Evolutionary conservation across 176 grass and related monocot genomes (phyloP), one percentile per base, ranked within the genome.

Genomic region (Avena atlantica): DNA sequence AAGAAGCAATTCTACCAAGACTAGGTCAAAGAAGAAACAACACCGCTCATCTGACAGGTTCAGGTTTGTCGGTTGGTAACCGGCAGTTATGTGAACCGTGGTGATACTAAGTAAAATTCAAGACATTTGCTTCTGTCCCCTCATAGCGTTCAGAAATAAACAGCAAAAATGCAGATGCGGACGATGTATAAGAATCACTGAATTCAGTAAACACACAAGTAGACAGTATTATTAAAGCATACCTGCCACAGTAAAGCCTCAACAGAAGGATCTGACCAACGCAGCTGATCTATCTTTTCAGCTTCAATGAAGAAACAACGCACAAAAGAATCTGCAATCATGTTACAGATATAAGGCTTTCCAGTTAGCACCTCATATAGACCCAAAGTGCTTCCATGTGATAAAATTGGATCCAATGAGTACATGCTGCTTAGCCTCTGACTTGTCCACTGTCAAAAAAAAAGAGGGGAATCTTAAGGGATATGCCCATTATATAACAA

Each of bases 161-260:
- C 10, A 21, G 34, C 17, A 12, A 53, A 7, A 61, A 63, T 25
- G 37, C 40, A 56, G 29, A 29, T 29, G 29, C 29, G 29, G 29
- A 2, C 29, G 29, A 29, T 29, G 31, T 37, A 78, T 1, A 62
- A n/a, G 23, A 77, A 14, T 36, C 29, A 52, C n/a, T 42, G 29
- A 42, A 59, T 55, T 59, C 14, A 79, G 44, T 62, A 72, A 60
- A 24, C 37, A 37, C 17, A 29, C 29, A 29, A 59, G 63, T 66
- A 55, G 50, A 40, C 16, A 57, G 71, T 42, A 64, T 63, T 21
- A 59, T 29, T 16, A 29, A 69, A 52, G 40, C 12, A 24, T 89
- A 98, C 95, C 95, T 98, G 93, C 96, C 96, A 98, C 67, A 98
- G 91, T 83, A 98, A 98, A 78, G 79, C 81, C 73, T 98, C 96